Base-by-base conservation (phyloP, 768 basidiomycete species). In the Amanita pallidorosea region DNA sequence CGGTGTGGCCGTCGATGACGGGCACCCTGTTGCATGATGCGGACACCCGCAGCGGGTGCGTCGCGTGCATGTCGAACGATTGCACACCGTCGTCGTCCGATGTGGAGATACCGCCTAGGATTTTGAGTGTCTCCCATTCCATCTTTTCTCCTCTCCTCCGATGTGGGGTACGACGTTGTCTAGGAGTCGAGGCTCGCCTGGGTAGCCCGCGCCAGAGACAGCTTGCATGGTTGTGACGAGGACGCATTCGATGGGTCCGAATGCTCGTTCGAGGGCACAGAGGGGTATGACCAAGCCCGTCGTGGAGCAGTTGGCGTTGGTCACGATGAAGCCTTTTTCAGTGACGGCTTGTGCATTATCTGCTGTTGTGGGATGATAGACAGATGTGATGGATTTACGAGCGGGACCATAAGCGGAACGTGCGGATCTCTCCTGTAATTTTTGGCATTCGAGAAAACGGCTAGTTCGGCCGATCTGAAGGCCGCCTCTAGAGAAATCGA, bases 111-210 rank as follows among this genome's bases (percentile, higher is more conserved):
- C 85, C 91, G 20, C 96, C 95, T 18, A 99, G 81, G 60, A 99
- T 99, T 72, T 98, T 99, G 59, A 88, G 77, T 5, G 90, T 85
- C 70, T 99, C 96, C 96, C 96, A 99, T 65, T 99, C 95, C 56
- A 98, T 92, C 65, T 98, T 99, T 63, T 98, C 96, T 60, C 88
- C 62, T 97, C 95, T 45, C 94, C 91, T 15, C 78, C 67, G 65
- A 99, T 98, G 67, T 88, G 83, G 4, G 96, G 96, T 1, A 99
- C 84, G 63, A 99, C 75, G 70, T 98, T 98, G 70, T 98, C 96
- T 56, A 96, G 59, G 64, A 97, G 67, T 98, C 96, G 51, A 99
- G 74, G 38, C 77, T 75, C 11, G 47, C 95, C 96, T 1, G 96
- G 96, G 70, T 98, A 99, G n/a, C 96, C 96, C 0, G 80, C 94